These are phyloP conservation scores for Mycena rosella DNA, from an alignment of 768 basidiomycete species.

Conservation along the genomic window DNA sequence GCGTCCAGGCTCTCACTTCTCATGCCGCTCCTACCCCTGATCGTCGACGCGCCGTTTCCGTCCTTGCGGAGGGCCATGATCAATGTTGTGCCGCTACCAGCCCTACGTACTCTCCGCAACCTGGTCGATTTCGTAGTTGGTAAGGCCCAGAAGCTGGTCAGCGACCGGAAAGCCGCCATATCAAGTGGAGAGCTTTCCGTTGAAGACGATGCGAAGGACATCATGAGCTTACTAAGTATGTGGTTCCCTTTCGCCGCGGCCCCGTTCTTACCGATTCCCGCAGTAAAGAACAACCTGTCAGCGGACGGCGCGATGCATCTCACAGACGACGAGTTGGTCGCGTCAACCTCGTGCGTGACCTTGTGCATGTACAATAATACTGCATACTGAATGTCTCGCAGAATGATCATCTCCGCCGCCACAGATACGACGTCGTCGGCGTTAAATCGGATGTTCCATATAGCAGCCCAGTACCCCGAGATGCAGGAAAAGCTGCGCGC, in stretches of 20 bases:
- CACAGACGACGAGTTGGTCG: not conserved
- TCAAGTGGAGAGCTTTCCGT: not conserved
- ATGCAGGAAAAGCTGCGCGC: not conserved
- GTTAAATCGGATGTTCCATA: not conserved
- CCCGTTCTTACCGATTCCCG: too few species aligned
- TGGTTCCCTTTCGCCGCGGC: too few species aligned
- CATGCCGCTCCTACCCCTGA: not conserved
- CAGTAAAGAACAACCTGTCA: not conserved
- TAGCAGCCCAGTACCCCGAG: not conserved
- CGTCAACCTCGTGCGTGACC: not conserved
- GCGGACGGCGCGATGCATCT: not conserved
- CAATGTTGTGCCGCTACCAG: not conserved
- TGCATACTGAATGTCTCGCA: not conserved
- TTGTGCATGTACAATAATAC: too few species aligned
- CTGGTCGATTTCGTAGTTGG: not conserved
- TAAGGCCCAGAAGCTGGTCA: not conserved
- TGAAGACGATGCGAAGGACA: not conserved
- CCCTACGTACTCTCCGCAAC: not conserved
- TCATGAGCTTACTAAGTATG: constrained; percentile 5
- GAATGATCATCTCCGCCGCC: not conserved
- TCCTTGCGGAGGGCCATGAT: not conserved
- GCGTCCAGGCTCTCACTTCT: too few species aligned
- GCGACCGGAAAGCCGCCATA: not conserved
- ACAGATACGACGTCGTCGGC: not conserved
- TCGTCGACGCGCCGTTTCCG: not conserved